Conservation (phyloP, 495 filamentous ascomycete species). For the Pyrenula massariospora region DNA sequence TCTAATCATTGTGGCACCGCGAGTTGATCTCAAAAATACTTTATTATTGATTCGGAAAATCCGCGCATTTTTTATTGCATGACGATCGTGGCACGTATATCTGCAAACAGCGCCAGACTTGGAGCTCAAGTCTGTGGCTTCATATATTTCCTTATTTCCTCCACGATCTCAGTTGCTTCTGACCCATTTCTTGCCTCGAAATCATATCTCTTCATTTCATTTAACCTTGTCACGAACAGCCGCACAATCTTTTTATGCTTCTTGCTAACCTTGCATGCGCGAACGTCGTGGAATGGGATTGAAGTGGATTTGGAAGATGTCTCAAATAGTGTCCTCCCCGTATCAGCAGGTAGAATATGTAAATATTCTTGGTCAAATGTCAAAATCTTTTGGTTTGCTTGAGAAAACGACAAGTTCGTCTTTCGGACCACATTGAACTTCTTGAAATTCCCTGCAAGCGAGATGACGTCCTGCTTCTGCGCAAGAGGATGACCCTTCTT, state of each 20-base stretch:
- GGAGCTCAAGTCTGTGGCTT: slow-evolving; percentile 19
- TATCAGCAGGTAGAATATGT: slow-evolving; percentile 77
- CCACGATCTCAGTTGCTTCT: slow-evolving; percentile 82
- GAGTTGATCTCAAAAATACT: too few species aligned
- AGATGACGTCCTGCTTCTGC: slow-evolving; percentile 64
- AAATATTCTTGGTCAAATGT: slow-evolving; percentile 92
- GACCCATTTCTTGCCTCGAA: slow-evolving; percentile 74
- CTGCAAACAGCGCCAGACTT: too few species aligned
- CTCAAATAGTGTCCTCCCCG: slow-evolving; percentile 39
- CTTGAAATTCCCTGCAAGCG: slow-evolving; percentile 53
- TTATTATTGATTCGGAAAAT: too few species aligned
- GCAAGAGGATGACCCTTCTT: slow-evolving; percentile 71
- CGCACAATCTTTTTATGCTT: slow-evolving; percentile 89
- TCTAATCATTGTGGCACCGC: too few species aligned
- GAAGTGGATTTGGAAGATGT: slow-evolving; percentile 63
- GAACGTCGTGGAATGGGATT: slow-evolving; percentile 83
- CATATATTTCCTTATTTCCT: slow-evolving; percentile 63
- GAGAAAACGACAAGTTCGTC: slow-evolving; percentile 85
- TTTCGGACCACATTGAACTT: slow-evolving; percentile 89
- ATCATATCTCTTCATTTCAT: slow-evolving; percentile 90
- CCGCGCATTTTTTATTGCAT: too few species aligned
- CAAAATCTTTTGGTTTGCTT: slow-evolving; percentile 70
- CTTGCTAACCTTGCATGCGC: slow-evolving; percentile 84
- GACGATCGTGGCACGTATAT: too few species aligned
- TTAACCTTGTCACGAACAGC: slow-evolving; percentile 69